These are phyloP conservation scores for Aphanomyces cochlioides DNA, from an alignment of 352 stramenopile species.

Conservation along the genomic window DNA sequence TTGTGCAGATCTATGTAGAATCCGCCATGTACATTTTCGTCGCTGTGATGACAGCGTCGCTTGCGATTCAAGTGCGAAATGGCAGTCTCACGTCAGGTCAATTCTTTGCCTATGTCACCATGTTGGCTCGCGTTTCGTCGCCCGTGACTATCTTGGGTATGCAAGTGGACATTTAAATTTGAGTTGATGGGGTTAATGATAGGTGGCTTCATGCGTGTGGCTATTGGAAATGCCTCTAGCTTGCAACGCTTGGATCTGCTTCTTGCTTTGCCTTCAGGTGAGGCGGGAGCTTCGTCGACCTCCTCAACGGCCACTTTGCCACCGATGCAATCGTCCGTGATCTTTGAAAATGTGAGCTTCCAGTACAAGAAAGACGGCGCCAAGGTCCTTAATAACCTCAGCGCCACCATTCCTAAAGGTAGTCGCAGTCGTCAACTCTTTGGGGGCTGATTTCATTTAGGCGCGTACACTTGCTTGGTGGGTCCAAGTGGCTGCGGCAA, in stretches of 20 bases:
- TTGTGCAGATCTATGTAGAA: conserved; percentile 30
- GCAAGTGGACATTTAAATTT: neutral
- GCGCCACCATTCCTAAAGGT: conserved; percentile 25
- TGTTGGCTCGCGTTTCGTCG: conserved; percentile 27
- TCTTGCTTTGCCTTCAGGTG: neutral
- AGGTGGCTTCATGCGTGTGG: conserved; percentile 31
- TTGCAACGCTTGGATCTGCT: conserved; percentile 30
- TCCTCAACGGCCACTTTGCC: neutral
- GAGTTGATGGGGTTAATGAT: too few relatives aligned
- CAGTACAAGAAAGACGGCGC: conserved; percentile 24
- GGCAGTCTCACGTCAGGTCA: conserved; percentile 23
- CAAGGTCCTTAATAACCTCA: conserved; percentile 20
- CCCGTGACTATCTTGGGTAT: conserved; percentile 25
- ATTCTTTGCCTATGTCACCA: conserved; percentile 30
- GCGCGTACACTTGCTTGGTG: conserved; percentile 31
- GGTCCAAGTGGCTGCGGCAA: conserved; percentile 30
- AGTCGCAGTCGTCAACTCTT: neutral
- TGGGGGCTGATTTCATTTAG: neutral
- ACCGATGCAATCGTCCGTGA: conserved; percentile 11
- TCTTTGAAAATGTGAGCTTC: conserved; percentile 17
- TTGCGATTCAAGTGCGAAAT: conserved; percentile 29
- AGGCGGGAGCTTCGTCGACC: neutral
- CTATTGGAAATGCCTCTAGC: conserved; percentile 29
- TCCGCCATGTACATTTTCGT: conserved; percentile 30
- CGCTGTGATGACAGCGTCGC: conserved; percentile 25